These are phyloP conservation scores for Echria macrotheca DNA, from an alignment of 495 filamentous ascomycete genomes.

Conservation along the genomic window DNA sequence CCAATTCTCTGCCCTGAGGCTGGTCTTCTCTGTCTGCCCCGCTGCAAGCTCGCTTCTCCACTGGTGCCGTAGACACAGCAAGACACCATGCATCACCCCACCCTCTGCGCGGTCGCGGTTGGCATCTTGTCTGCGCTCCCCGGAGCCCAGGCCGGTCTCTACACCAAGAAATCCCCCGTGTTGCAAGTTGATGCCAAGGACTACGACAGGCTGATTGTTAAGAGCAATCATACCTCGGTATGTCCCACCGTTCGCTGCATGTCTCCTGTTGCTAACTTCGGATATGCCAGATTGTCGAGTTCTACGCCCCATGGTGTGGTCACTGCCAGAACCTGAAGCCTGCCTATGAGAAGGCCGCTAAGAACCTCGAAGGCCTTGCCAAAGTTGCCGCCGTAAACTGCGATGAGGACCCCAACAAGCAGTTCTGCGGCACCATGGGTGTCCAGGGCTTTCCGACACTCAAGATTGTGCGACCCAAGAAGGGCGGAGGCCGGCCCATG, in stretches of 20 bases:
- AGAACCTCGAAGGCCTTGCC: slow-evolving; percentile 79
- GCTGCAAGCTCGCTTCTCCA: slow-evolving; percentile 5
- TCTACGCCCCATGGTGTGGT: slow-evolving; percentile 94
- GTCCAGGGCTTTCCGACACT: slow-evolving; percentile 94
- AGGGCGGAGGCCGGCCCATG: slow-evolving; percentile 66
- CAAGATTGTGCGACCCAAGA: slow-evolving; percentile 84
- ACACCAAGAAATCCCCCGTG: slow-evolving; percentile 82
- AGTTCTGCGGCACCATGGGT: slow-evolving; percentile 80
- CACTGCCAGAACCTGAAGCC: slow-evolving; percentile 96
- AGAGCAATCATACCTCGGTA: slow-evolving; percentile 89
- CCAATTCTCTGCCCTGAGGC: not conserved
- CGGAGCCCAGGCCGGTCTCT: slow-evolving; percentile 64
- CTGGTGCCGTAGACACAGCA: not conserved
- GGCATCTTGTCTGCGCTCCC: slow-evolving; percentile 51
- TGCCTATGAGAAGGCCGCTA: slow-evolving; percentile 89
- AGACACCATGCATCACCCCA: slow-evolving; percentile 40
- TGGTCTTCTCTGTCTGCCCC: slow-evolving; percentile 7
- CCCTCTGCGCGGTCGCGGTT: slow-evolving; percentile 39
- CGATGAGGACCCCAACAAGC: slow-evolving; percentile 91
- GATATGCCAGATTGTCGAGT: slow-evolving; percentile 54
- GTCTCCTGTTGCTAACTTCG: no score
- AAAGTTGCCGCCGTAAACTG: slow-evolving; percentile 95
- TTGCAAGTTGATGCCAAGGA: slow-evolving; percentile 77
- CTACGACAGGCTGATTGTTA: slow-evolving; percentile 79
- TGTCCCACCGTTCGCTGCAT: no score